phyloP scores from a whole-genome alignment of 2,329 filamentous ascomycete genomes.

The Apiospora hydei region DNA sequence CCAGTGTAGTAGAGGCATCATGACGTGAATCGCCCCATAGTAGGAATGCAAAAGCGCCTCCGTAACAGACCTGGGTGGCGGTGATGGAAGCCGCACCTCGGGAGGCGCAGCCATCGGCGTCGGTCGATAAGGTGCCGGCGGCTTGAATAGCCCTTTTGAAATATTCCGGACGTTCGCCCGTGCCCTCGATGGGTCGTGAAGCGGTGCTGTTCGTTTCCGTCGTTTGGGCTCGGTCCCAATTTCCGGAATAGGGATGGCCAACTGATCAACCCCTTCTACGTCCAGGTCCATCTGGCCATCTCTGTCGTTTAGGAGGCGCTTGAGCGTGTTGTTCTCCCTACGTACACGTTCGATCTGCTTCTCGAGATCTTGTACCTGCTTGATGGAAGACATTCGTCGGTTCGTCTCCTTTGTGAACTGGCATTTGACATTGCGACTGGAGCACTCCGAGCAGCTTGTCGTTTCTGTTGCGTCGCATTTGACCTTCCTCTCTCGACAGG shows the following conservation, averaged over 20 bases:
- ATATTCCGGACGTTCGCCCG: slow-evolving; percentile 76
- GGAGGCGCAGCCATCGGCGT: slow-evolving; percentile 53
- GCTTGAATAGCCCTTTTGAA: slow-evolving; percentile 81
- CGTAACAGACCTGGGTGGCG: slow-evolving; percentile 74
- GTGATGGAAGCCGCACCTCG: slow-evolving; percentile 63
- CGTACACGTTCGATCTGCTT: slow-evolving; percentile 84
- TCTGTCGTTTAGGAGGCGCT: slow-evolving; percentile 65
- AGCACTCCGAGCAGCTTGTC: slow-evolving; percentile 95
- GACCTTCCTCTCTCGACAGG: slow-evolving; percentile 85
- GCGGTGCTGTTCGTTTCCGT: slow-evolving; percentile 64
- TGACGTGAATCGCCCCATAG: slow-evolving; percentile 76
- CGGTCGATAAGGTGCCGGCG: slow-evolving; percentile 72
- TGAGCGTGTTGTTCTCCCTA: slow-evolving; percentile 79
- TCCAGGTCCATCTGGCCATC: slow-evolving; percentile 60
- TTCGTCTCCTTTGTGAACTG: slow-evolving; percentile 99
- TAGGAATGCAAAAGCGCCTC: slow-evolving; percentile 81
- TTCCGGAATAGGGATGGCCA: slow-evolving; percentile 65
- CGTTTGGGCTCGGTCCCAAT: slow-evolving; percentile 71
- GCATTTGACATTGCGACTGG: slow-evolving; percentile 94
- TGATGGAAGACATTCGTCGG: slow-evolving; percentile 97
- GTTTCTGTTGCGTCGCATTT: slow-evolving; percentile 97
- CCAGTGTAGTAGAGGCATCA: slow-evolving; percentile 89
- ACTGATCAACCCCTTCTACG: slow-evolving; percentile 55
- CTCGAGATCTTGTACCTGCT: slow-evolving; percentile 97
- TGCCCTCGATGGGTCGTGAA: slow-evolving; percentile 75